Base-by-base conservation (phyloP, 177 flowering plant genomes). In the Tripterygium wilfordii region DNA sequence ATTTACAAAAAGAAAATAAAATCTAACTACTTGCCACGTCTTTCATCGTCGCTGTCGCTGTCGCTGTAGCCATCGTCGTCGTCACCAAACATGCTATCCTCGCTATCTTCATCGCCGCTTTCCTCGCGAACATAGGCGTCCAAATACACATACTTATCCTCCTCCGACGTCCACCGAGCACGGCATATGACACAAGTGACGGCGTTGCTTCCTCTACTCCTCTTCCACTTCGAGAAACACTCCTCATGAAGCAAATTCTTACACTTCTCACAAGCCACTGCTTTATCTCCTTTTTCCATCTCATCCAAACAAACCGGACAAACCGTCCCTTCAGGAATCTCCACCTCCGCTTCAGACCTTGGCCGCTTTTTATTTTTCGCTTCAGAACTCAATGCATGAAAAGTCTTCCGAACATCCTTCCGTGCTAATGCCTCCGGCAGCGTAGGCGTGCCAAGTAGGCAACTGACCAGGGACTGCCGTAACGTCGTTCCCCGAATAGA, bases 241-340 rank as follows among this genome's bases (percentile, higher is more conserved):
- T 84, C 85, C 33, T 75, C 78, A 45, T 92, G 99, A 27, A 92
- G 47, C 26, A 63, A 53, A 53, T 84, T 92, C 61, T 69, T 42
- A 26, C 99, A 92, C 3, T 78, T 71, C 47, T 69, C 58, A 45
- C 99, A 92, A 0, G 63, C 67, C 51, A 78, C 85, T 57, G 70
- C 56, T 39, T 39, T 65, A 46, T 72, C 79, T 10, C 42, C 71
- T 36, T 29, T 56, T 38, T 41, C 55, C 83, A 89, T 80, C 57
- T 73, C 89, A 20, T 92, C 97, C 7, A 92, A 43, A 46, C 99
- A 89, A 2, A 92, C 66, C 2, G 96, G 96, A 53, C 98, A 88
- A 14, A 26, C 40, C 2, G 70, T 32, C 1, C 80, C 83, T 0
- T 66, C 74, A 38, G 68, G 79, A 0, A 60, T 25, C 22, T 63